Conservation (phyloP, 306 rosid species). For the Corylus americana region DNA sequence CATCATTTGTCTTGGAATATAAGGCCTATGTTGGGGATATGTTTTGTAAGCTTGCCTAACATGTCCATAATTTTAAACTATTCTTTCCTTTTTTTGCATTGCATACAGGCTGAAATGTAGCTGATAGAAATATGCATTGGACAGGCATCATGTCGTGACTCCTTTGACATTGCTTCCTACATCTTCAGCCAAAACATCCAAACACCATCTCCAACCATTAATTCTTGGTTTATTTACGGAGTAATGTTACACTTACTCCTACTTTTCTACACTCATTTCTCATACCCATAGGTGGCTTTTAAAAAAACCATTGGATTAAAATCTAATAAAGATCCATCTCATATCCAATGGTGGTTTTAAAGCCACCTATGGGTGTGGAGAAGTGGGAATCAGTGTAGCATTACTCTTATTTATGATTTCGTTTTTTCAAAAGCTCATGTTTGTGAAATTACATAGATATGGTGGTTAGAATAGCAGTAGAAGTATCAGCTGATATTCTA, state of each 20-base stretch:
- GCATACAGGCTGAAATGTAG: neutral
- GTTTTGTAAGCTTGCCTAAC: neutral
- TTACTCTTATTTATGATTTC: neutral
- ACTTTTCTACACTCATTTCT: no score
- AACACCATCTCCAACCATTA: neutral
- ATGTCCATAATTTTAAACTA: neutral
- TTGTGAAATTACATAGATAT: neutral
- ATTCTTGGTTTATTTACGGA: neutral
- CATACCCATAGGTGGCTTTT: no score
- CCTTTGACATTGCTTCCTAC: neutral
- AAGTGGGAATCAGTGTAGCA: no score
- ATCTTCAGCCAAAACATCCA: constrained; percentile 4
- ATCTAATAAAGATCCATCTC: no score
- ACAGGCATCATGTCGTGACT: neutral
- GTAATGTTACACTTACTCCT: no score
- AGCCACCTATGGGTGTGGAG: no score
- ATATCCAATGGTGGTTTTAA: no score
- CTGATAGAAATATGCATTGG: neutral
- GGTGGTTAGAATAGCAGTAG: neutral
- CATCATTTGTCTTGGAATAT: neutral
- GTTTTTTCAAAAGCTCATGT: neutral
- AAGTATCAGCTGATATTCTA: neutral
- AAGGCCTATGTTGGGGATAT: neutral
- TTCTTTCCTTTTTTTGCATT: neutral
- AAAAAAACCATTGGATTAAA: no score